Base-by-base conservation (phyloP, 2,329 filamentous ascomycete genomes). In the Penicillium sp. region DNA sequence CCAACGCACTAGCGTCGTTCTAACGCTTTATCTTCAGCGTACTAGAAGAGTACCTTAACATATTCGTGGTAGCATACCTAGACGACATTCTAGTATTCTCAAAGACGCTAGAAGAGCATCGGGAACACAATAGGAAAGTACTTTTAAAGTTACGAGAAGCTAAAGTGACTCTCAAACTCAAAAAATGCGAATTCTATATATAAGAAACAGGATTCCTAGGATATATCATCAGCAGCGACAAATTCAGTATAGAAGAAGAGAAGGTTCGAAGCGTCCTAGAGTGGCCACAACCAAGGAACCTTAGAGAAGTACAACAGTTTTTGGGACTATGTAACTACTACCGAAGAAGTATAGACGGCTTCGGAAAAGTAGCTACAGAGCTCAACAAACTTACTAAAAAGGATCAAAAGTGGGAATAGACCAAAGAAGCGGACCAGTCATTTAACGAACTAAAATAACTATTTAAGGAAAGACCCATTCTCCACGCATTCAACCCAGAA, bases 211-310 rank as follows among this genome's bases (percentile, higher is more conserved):
- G 26, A 3, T 53, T 53, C 19, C 19, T 53, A 35, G 29, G 42
- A 46, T 53, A 53, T 46, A 33, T 46, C 2, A 53, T 53, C n/a
- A 53, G 14, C n/a, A 45, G 22, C 10, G 22, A 53, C 16, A n/a
- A 42, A 46, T 46, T 53, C 24, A 53, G 39, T 24, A 53, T 53
- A 35, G 26, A 53, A 46, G 29, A 53, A 46, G 29, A 53, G 24
- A 53, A 52, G 21, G 24, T 53, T 3, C 6, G 22, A 37, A 53
- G 21, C 24, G 35, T 53, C 19, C 5, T 53, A 16, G 21, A 45
- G 35, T 53, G 24, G 42, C 27, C 22, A 29, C 13, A 11, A 50
- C 13, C 21, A 1, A 43, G 4, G 7, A 44, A 29, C 11, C 3
- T 52, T 2, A 52, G 43, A 21, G 39, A 52, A 24, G 7, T 26